A percentile compares a stretch with the other conserved stretches of the same genome.
Conservation (phyloP, 148 eudicot species). For the Vaccinium darrowii region DNA sequence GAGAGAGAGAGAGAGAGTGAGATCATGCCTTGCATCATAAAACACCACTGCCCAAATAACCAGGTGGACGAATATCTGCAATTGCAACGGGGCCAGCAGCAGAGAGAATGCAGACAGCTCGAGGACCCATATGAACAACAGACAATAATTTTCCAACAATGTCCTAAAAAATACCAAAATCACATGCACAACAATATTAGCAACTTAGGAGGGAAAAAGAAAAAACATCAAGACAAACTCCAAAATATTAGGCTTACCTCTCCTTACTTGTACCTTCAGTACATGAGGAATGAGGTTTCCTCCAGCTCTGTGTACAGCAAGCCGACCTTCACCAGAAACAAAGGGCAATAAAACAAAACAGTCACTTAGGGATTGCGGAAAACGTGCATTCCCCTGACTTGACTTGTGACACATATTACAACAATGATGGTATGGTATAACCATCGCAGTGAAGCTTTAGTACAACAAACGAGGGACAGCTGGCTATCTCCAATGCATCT, state of each 20-base stretch:
- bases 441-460: not conserved
- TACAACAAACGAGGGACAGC: no score
- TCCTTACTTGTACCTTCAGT: not conserved
- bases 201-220: no score
- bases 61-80: not conserved
- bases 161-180: not conserved
- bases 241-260: slow-evolving; percentile 5
- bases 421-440: not conserved
- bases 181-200: not conserved
- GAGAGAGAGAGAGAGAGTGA: not conserved
- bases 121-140: not conserved
- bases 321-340: not conserved
- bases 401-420: no score
- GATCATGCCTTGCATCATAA: slow-evolving; percentile 8
- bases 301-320: slow-evolving; percentile 8
- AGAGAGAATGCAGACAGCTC: not conserved
- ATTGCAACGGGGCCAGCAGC: not conserved
- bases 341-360: no score
- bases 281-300: slow-evolving; percentile 15
- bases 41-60: not conserved
- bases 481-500: no score
- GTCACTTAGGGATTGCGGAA: no score
- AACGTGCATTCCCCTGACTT: no score
- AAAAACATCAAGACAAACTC: not conserved
- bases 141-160: not conserved